Percentiles rank a stretch among this genome's conserved stretches.
phyloP scores from a whole-genome alignment of 116 monocot genomes.

The Iris pallida region DNA sequence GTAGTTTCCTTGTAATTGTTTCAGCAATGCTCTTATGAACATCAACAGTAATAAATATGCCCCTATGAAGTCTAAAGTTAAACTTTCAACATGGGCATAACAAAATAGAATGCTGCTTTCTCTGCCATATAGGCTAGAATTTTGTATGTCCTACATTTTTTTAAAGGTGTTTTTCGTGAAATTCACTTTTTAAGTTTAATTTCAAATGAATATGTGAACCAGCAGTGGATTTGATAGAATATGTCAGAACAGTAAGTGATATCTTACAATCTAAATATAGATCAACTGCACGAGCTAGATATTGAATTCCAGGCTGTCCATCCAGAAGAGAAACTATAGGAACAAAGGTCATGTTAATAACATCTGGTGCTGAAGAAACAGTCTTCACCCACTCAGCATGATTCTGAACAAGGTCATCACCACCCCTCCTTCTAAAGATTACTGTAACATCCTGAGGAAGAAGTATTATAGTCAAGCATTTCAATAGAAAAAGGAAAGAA shows the following conservation, averaged over 20 bases:
- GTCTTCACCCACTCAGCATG: conserved; percentile 67
- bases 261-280: conserved; percentile 83
- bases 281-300: conserved; percentile 71
- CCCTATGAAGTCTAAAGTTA: too few relatives aligned
- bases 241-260: neutral
- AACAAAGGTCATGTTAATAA: conserved; percentile 82
- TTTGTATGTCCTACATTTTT: neutral
- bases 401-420: conserved; percentile 85
- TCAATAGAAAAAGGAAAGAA: neutral
- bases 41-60: neutral
- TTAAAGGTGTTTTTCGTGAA: too few relatives aligned
- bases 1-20: conserved; percentile 1
- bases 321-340: conserved; percentile 72
- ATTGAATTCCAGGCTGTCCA: conserved; percentile 43
- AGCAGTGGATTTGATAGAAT: neutral
- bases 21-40: neutral
- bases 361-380: conserved; percentile 67
- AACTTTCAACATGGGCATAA: too few relatives aligned
- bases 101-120: neutral
- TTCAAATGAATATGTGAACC: conserved; percentile 1
- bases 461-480: neutral
- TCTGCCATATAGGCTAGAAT: neutral
- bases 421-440: conserved; percentile 84
- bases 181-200: neutral
- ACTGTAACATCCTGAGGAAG: conserved; percentile 75